Percentiles rank a stretch among this genome's conserved stretches.
Conservation (phyloP, 768 basidiomycete genomes). For the Strobilomyces confusus region DNA sequence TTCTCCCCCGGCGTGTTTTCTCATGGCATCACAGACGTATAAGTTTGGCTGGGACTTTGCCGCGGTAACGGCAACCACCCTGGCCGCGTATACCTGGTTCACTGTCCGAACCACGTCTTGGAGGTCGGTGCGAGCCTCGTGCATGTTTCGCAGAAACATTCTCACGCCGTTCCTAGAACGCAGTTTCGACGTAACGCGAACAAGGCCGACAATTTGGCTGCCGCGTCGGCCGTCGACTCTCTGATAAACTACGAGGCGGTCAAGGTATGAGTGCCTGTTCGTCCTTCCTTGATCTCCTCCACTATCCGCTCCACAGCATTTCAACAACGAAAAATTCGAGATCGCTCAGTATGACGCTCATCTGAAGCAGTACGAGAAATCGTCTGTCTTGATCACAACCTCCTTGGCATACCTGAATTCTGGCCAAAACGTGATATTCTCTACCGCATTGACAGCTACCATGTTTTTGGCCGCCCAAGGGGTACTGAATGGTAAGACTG, state of each 20-base stretch:
- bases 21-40: slow-evolving; percentile 60
- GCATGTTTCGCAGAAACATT: not conserved
- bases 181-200: slow-evolving; percentile 94
- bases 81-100: slow-evolving; percentile 95
- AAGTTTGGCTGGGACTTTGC: slow-evolving; percentile 99
- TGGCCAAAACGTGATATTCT: slow-evolving; percentile 96
- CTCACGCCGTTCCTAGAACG: slow-evolving; percentile 49
- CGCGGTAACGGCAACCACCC: slow-evolving; percentile 77
- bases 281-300: not conserved
- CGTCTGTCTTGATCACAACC: slow-evolving; percentile 92
- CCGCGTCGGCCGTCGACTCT: slow-evolving; percentile 89
- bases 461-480: slow-evolving; percentile 98
- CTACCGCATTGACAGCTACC: slow-evolving; percentile 84
- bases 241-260: slow-evolving; percentile 99
- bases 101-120: slow-evolving; percentile 95
- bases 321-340: slow-evolving; percentile 96
- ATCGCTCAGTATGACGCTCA: slow-evolving; percentile 89
- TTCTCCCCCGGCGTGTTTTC: not conserved
- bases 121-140: slow-evolving; percentile 51
- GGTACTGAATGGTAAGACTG: slow-evolving; percentile 69
- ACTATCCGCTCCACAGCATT: slow-evolving; percentile 56
- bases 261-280: slow-evolving; percentile 55
- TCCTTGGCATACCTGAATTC: slow-evolving; percentile 92
- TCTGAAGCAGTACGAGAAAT: slow-evolving; percentile 80
- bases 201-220: slow-evolving; percentile 94